Base-by-base conservation (phyloP, 2,329 filamentous ascomycete genomes). In the Diplodia scrobiculata region DNA sequence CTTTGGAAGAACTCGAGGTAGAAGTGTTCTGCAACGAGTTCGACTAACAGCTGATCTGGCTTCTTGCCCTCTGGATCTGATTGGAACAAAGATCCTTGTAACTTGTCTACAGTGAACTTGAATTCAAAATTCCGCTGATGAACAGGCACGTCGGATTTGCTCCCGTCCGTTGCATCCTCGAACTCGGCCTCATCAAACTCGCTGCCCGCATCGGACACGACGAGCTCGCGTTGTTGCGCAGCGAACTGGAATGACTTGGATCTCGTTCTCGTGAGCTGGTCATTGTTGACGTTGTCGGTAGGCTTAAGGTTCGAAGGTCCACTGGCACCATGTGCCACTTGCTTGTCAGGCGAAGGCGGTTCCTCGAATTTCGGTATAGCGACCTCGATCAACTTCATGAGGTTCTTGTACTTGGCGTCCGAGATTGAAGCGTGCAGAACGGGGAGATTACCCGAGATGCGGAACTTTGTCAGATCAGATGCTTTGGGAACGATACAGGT, bases 401-500 rank as follows among this genome's bases (percentile, higher is more conserved):
- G 78, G 53, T 87, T 93, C 80, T 98, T 99, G 82, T 99, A 99
- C 76, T 99, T 99, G 45, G 88, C 88, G 72, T 99, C 96, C 0
- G 95, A 98, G 45, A 96, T 89, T 0, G 91, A 91, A 11, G 91
- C 95, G 76, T 98, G 94, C 0, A 99, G 83, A 63, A 98, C 88
- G 0, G 96, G 95, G 63, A 99, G 83, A 72, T 96, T 92, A 1
- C 95, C 95, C 1, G 92, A 96, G 38, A 99, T 87, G 68, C 91
- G 90, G 71, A 97, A 89, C 73, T 95, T 95, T 14, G 95, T 96
- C 58, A 99, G 81, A 69, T 97, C 96, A 0, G 94, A 90, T 0
- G 92, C 92, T 75, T 97, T 97, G 0, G 95, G 95, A n/a, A 99
- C 82, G 71, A 99, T 99, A 7, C 93, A 99, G 21, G 91, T 89